Conservation (phyloP, 2,329 filamentous ascomycete species). For the Cordyceps cicadae region DNA sequence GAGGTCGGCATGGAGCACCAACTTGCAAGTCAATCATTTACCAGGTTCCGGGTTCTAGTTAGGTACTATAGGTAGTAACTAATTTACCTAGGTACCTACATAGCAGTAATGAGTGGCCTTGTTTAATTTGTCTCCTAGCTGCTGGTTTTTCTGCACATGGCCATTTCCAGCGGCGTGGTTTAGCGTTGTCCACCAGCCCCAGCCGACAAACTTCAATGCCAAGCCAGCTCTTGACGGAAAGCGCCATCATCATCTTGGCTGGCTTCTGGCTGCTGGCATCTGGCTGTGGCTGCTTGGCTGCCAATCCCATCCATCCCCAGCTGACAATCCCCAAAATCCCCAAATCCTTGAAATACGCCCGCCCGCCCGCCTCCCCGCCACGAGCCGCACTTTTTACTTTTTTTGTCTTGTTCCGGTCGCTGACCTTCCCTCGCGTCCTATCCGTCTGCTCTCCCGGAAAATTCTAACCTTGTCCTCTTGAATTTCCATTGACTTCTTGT, state of each 20-base stretch:
- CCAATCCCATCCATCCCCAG: background rate
- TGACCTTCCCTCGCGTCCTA: background rate
- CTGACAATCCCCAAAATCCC: background rate
- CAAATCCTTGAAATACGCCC: constrained; percentile 6
- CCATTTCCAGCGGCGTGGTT: no score
- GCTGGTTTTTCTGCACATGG: background rate
- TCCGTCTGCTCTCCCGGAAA: background rate
- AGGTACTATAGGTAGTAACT: no score
- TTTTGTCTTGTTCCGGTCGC: background rate
- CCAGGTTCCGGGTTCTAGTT: no score
- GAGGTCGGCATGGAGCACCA: no score
- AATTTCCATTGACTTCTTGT: background rate
- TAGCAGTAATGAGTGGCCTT: no score
- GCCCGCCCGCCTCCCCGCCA: background rate
- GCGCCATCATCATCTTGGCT: background rate
- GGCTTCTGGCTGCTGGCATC: background rate
- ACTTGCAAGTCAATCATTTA: background rate
- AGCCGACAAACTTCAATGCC: background rate
- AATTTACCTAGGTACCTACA: no score
- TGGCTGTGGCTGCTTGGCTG: background rate
- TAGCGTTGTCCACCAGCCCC: no score
- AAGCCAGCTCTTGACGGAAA: background rate
- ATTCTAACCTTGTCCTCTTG: background rate
- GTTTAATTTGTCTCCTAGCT: background rate
- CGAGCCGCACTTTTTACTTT: background rate